Evolutionary conservation across 106 monocot genomes (phyloP).

Genomic region (Acorus gramineus): DNA sequence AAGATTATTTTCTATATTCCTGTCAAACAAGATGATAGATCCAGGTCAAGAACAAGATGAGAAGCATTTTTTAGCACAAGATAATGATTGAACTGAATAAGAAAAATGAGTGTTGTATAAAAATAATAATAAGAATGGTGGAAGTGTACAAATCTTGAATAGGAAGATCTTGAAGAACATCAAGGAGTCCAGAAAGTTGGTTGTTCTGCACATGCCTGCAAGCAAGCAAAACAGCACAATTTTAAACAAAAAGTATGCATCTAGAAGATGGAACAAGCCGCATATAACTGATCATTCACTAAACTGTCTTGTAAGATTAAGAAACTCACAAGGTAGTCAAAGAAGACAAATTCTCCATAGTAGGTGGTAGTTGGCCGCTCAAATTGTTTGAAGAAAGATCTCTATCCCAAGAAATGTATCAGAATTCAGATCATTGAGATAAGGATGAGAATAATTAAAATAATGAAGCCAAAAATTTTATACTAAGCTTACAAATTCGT

Average conservation of each 20-base stretch:
- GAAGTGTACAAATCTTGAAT: constrained; percentile 68
- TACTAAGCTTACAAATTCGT: constrained; percentile 62
- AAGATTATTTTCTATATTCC: constrained; percentile 84
- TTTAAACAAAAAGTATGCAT: background rate
- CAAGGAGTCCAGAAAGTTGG: constrained; percentile 62
- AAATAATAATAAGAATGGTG: background rate
- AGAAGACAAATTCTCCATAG: constrained; percentile 69
- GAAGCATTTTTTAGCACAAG: too few relatives aligned
- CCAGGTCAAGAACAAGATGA: too few relatives aligned
- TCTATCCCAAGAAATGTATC: constrained; percentile 20
- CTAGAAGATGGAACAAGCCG: constrained; percentile 1
- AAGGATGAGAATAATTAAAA: background rate
- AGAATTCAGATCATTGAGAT: background rate
- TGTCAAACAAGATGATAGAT: constrained; percentile 14
- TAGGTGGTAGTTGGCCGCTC: constrained; percentile 67
- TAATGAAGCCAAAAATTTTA: background rate
- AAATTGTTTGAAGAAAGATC: constrained; percentile 87
- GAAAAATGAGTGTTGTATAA: background rate
- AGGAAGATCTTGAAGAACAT: constrained; percentile 83
- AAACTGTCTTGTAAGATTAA: background rate
- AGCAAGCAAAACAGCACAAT: constrained; percentile 5
- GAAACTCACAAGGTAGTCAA: constrained; percentile 79
- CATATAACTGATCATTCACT: constrained; percentile 1
- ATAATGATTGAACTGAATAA: too few relatives aligned
- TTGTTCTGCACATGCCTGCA: constrained; percentile 83